Evolutionary conservation across 441 rosid species (phyloP).

Genomic region (Iberis amara): DNA sequence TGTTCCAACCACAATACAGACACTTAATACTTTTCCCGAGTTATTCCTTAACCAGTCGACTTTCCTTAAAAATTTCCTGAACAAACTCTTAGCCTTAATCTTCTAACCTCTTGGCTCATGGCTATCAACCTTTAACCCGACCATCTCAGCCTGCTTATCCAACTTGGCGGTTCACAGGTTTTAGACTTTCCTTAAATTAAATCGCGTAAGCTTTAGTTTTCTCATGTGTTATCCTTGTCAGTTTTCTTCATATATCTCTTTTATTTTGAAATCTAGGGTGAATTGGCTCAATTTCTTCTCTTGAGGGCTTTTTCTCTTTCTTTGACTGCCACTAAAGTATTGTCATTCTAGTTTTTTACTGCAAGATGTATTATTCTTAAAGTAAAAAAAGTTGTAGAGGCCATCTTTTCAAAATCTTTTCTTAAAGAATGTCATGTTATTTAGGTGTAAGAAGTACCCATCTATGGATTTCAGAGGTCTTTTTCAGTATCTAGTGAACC

Average conservation of each 20-base stretch:
- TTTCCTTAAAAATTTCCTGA: too few species aligned
- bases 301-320: background rate
- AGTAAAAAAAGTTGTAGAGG: constrained; percentile 9
- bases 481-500: constrained; percentile 97
- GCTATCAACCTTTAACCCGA: too few species aligned
- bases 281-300: background rate
- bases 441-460: constrained; percentile 97
- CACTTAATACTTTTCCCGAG: too few species aligned
- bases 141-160: too few species aligned
- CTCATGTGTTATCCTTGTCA: constrained; percentile 10
- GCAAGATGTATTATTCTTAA: constrained; percentile 1
- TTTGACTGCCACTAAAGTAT: too few species aligned
- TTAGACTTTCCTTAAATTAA: too few species aligned
- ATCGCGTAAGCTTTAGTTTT: constrained; percentile 2
- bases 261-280: too few species aligned
- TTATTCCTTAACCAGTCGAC: too few species aligned
- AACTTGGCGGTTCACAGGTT: too few species aligned
- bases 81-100: too few species aligned
- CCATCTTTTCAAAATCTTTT: constrained; percentile 20
- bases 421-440: constrained; percentile 17
- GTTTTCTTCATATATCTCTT: background rate
- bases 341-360: background rate
- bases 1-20: too few species aligned
- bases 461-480: constrained; percentile 99
- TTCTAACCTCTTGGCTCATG: too few species aligned